Evolutionary conservation across 257 asterid genomes (phyloP), one percentile per base, ranked within the genome.

Genomic region (Solanum sejunctum): DNA sequence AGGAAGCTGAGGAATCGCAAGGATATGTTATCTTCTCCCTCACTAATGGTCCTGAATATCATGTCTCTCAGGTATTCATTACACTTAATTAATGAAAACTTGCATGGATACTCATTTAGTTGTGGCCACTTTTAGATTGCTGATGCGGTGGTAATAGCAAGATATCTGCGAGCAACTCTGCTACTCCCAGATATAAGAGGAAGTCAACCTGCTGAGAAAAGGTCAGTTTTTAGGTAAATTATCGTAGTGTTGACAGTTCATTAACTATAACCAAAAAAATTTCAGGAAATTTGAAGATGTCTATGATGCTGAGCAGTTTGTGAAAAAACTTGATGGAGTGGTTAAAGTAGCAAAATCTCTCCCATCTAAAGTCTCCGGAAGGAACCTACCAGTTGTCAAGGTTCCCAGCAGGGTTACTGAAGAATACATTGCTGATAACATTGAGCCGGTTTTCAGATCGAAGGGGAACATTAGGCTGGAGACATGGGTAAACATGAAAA

Each of bases 31-130:
- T 93, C 73, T 95, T 97, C 92, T 97, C 99, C 8, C 89, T 97
- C 84, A 95, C 98, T 36, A 95, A 94, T n/a, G 99, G 99, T 89
- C 99, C 99, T 32, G 99, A 97, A 85, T 95, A 97, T 89, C 99
- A 97, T 83, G 96, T 95, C 84, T 97, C 99, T n/a, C 99, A 97
- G 99, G 99, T 36, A 67, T 67, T 32, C 49, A 67, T 1, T 43
- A 41, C 3, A 8, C 7, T 9, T 3, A 6, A 2, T 47, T 1
- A 47, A 47, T 47, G 10, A 1, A 61, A n/a, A 1, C 26, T 9
- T 21, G 11, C 26, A n/a, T 21, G 11, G 9, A 39, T 61, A 61
- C 10, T 54, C 2, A 12, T 73, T 49, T 49, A 8, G 23, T 75
- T 47, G 51, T 10, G 26, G 26, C n/a, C 23, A 49, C 80, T 88